These are phyloP conservation scores for Malbranchea zuffiana DNA, from an alignment of 2,329 filamentous ascomycete species.

Conservation along the genomic window DNA sequence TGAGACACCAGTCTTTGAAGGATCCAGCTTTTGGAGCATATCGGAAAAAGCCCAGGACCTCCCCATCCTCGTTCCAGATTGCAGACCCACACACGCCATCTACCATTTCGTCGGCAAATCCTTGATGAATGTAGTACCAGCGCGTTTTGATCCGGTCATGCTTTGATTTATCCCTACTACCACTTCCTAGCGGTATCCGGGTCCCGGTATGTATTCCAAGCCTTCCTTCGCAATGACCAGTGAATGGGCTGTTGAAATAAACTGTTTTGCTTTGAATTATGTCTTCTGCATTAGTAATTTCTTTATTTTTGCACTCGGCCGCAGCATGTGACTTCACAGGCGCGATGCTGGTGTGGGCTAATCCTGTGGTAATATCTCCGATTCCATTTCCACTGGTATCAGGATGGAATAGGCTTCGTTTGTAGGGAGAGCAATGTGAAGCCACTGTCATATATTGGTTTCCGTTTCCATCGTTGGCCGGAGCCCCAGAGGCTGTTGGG, in stretches of 20 bases:
- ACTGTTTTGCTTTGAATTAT: background rate
- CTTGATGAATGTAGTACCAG: constrained; percentile 14
- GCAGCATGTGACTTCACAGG: constrained; percentile 3
- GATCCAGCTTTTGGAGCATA: background rate
- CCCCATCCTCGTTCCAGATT: constrained; percentile 9
- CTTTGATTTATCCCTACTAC: background rate
- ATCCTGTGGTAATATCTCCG: background rate
- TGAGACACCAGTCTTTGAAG: background rate
- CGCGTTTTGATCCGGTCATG: constrained; percentile 6
- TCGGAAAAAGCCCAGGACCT: constrained; percentile 12
- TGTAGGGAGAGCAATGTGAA: constrained; percentile 2
- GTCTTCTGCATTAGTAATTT: too few species aligned
- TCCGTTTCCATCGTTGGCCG: constrained; percentile 1
- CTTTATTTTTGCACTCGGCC: constrained; percentile 6
- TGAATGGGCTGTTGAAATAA: background rate
- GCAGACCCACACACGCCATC: constrained; percentile 12
- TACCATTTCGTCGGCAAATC: background rate
- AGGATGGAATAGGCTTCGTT: constrained; percentile 8
- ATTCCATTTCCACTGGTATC: background rate
- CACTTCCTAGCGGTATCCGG: background rate
- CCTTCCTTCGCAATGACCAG: background rate
- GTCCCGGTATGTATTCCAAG: background rate
- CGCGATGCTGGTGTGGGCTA: constrained; percentile 7
- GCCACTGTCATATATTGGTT: constrained; percentile 4
- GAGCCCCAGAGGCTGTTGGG: too few species aligned